Evolutionary conservation across 768 basidiomycete species (phyloP), one percentile per base, ranked within the genome.

Genomic region (Phanerodontia chrysosporium): DNA sequence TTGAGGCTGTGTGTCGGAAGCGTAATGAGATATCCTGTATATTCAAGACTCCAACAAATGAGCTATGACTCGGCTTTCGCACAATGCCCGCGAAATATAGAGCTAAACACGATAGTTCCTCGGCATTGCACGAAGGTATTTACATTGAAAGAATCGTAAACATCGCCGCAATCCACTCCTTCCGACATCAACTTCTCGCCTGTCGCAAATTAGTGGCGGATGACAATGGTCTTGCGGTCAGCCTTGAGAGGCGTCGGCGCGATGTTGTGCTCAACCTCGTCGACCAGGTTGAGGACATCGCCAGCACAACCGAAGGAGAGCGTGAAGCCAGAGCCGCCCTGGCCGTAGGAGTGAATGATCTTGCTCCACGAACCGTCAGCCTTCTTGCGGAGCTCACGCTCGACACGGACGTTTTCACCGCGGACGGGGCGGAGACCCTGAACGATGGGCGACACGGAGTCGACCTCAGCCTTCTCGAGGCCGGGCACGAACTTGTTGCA

Each of bases 281-380:
- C 56, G 2, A 67, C 51, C 55, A 65, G 48, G 22, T 36, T 45
- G 45, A 67, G 21, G 25, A 67, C 64, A 29, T 67, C 64, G 18
- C 59, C 59, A 5, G 66, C 66, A 22, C 66, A 67, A 1, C 66
- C 66, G 42, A 67, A 67, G 16, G 66, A 63, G n/a, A 67, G 59
- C 2, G 61, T 60, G 56, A 59, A 65, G 3, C 65, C 65, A 8
- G 63, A 59, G 21, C 65, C 65, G 45, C 63, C 65, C 29, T 66
- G 65, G 8, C 63, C 63, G 44, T 66, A 66, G 21, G 65, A 63
- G 61, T 66, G 65, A 8, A 66, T 42, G 46, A 66, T 66, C 14
- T 55, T 44, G 54, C 65, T 66, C 16, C 49, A 35, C 28, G 59
- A 57, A 29, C 59, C 60, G 48, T 61, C 56, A 8, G 29, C 49